Evolutionary conservation across 73 alveolate species (phyloP).

Genomic region (Uronychia binucleata): DNA sequence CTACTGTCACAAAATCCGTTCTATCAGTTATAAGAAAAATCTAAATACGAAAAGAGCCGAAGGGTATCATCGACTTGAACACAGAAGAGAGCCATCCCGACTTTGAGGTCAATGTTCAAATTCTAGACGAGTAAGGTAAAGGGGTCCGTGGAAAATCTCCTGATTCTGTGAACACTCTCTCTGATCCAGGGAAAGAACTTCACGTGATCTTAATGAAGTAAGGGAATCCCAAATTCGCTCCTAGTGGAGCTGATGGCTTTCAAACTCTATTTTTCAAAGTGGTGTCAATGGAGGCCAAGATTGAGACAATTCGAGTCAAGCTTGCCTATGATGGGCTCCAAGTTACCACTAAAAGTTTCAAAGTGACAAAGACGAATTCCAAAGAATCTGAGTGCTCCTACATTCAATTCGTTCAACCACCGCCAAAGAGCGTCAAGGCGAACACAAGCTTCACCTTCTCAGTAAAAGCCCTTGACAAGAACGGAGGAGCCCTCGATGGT

Average conservation of each 20-base stretch:
- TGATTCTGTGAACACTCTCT: not conserved
- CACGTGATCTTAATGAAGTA: not conserved
- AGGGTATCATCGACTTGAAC: not conserved
- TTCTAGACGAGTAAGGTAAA: not conserved
- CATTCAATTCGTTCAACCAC: not conserved
- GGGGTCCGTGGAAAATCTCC: not conserved
- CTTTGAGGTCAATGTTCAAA: not conserved
- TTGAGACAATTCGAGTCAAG: not conserved
- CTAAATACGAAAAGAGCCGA: not conserved
- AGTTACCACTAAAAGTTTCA: not conserved
- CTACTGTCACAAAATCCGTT: not conserved
- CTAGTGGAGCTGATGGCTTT: not conserved
- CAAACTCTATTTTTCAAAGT: not conserved
- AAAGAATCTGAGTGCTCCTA: not conserved
- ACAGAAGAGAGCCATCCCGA: not conserved
- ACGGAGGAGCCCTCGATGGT: not conserved
- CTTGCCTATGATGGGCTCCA: not conserved
- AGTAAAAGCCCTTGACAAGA: not conserved
- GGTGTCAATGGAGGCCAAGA: not conserved
- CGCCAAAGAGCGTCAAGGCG: not conserved
- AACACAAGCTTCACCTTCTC: not conserved
- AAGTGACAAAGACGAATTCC: not conserved
- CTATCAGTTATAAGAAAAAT: not conserved
- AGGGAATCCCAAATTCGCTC: not conserved
- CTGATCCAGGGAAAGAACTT: not conserved